Evolutionary conservation across 768 basidiomycete species (phyloP), one percentile per base, ranked within the genome.

Genomic region (Mycena venus): DNA sequence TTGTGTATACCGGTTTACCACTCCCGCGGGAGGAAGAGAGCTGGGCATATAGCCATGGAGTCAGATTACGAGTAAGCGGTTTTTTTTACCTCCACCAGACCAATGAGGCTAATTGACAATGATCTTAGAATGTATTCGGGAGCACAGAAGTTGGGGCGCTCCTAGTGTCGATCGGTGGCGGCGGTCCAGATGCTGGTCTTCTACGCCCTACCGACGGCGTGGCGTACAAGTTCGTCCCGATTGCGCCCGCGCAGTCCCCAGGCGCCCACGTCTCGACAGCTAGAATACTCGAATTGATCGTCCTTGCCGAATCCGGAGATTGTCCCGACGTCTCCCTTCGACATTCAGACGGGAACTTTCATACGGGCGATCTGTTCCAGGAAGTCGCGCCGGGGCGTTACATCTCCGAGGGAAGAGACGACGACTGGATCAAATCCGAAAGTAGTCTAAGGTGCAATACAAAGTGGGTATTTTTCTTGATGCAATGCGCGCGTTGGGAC

Each of bases 401-500:
- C 79, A 79, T 90, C 56, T 93, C 89, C 74, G 89, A 92, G 42
- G 94, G 94, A 29, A 90, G 94, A 49, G 90, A 94, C 73, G 94
- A 95, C 77, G 94, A 95, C 82, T 95, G 94, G 94, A 95, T 95
- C 81, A 95, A 95, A 84, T 92, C 91, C 44, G 92, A 94, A 79
- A 93, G 90, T 79, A 92, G 93, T 79, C 84, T 95, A 74, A 89
- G 94, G 63, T 95, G 94, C 78, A 94, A 95, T 78, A 94, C 94
- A 61, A 74, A 70, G 72, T 70, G 91, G 90, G 88, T 89, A 83
- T 36, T 86, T 27, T 40, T 40, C 38, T 38, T 66, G 21, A 31
- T 65, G 40, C 23, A 15, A 44, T 68, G 29, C 36, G 21, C 31
- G 15, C 21, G 4, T 67, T 15, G 32, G 49, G 70, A 61, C 77